These are phyloP conservation scores for Meripilus lineatus DNA, from an alignment of 1,284 basidiomycete genomes.

Conservation along the genomic window DNA sequence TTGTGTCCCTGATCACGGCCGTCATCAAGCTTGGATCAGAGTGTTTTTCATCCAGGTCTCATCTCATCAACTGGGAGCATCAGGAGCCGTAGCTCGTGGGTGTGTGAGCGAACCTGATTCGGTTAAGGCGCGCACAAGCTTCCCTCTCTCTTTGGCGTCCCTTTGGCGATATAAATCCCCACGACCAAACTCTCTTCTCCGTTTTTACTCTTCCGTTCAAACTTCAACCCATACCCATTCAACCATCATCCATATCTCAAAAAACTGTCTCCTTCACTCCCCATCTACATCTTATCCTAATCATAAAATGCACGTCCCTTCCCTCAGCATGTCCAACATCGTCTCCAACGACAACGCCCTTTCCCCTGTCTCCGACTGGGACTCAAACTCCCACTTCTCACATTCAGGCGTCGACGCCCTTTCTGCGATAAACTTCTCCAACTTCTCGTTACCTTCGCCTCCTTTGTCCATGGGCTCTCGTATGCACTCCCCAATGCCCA, in stretches of 20 bases:
- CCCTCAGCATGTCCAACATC: conserved; percentile 51
- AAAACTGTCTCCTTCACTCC: conserved; percentile 11
- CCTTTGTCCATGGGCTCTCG: conserved; percentile 44
- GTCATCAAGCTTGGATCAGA: too few relatives aligned
- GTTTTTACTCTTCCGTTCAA: conserved; percentile 15
- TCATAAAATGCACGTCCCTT: conserved; percentile 29
- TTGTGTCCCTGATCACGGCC: too few relatives aligned
- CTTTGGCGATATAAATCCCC: conserved; percentile 26
- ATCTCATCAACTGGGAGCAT: too few relatives aligned
- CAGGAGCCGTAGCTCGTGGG: too few relatives aligned
- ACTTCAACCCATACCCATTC: conserved; percentile 10
- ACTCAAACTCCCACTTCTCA: conserved; percentile 35
- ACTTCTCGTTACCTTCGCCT: conserved; percentile 29
- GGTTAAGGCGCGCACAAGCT: too few relatives aligned
- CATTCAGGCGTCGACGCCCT: conserved; percentile 35
- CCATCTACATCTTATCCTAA: too few relatives aligned
- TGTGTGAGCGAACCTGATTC: too few relatives aligned
- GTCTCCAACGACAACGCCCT: conserved; percentile 46
- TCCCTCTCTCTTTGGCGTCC: not conserved
- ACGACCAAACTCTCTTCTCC: conserved; percentile 12
- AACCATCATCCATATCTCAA: conserved; percentile 11
- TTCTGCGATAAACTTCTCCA: conserved; percentile 20
- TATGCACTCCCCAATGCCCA: conserved; percentile 41
- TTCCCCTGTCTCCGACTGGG: conserved; percentile 49
- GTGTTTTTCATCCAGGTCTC: too few relatives aligned